Base-by-base conservation (phyloP, 164 flowering plant species). In the Kalanchoe fedtschenkoi region DNA sequence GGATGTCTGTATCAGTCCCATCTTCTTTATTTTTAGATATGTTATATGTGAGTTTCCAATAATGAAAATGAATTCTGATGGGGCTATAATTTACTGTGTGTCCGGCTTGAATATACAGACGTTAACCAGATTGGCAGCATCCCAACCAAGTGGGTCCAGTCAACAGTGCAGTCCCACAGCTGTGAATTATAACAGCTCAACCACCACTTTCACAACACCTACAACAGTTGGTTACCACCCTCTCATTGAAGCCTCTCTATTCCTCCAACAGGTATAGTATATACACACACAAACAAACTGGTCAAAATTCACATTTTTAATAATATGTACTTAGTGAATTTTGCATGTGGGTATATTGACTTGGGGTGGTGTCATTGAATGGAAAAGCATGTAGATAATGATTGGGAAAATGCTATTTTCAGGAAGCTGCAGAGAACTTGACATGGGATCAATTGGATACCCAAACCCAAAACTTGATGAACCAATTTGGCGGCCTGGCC, bases 371-470 rank as follows among this genome's bases (percentile, higher is more conserved):
- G n/a, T n/a, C n/a, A 44, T 19, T 44, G 51, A 44, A 5, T 44
- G 4, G n/a, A n/a, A n/a, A n/a, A n/a, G n/a, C n/a, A n/a, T n/a
- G n/a, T n/a, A n/a, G n/a, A n/a, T n/a, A n/a, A n/a, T n/a, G n/a
- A 15, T 64, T 61, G 63, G 59, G 66, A 63, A 60, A 28, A 60
- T 29, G 60, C 71, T 65, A 62, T 62, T 77, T 75, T 80, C 88
- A 84, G 92, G 86, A 69, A 21, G 72, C 70, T 71, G 55, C 30
- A 24, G 81, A 60, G 46, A 72, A 74, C 65, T 63, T 72, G 47
- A 61, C 76, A 53, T 80, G 88, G 90, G 81, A 78, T 54, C 55
- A 47, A 24, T 60, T 71, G 71, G 84, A 83, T 19, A 81, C 75
- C 13, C 87, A 83, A 51, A 79, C 76, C 68, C 85, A 81, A 63